A percentile compares a stretch with the other conserved stretches of the same genome.
phyloP scores from a whole-genome alignment of 192 early-diverging fungal genomes.

The Phlyctochytrium bullatum region DNA sequence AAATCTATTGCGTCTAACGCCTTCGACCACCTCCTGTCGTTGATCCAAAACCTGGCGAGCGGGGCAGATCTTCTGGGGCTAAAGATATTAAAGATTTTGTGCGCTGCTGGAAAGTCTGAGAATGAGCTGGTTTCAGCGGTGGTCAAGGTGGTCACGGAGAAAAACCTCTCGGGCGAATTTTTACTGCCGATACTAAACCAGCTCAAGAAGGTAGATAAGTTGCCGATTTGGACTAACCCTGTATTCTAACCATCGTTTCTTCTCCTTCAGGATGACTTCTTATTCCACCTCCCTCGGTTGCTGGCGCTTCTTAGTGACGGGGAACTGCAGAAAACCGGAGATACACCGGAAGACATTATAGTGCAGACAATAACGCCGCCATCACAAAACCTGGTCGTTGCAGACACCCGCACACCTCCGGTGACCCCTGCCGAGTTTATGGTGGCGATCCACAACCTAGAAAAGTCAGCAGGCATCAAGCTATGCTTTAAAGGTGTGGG shows the following conservation, averaged over 20 bases:
- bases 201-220: constrained; percentile 49
- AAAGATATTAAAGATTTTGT: constrained; percentile 59
- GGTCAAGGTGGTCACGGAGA: constrained; percentile 44
- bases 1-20: constrained; percentile 52
- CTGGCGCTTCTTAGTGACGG: constrained; percentile 62
- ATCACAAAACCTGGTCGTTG: constrained; percentile 43
- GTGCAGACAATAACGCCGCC: constrained; percentile 54
- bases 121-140: constrained; percentile 56
- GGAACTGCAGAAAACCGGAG: constrained; percentile 56
- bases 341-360: constrained; percentile 52
- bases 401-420: constrained; percentile 30
- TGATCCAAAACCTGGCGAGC: constrained; percentile 41
- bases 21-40: constrained; percentile 44
- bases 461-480: constrained; percentile 62
- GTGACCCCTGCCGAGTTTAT: constrained; percentile 61
- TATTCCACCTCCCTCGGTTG: too few relatives aligned
- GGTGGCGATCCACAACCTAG: constrained; percentile 67
- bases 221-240: constrained; percentile 6
- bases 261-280: too few relatives aligned
- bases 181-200: constrained; percentile 63
- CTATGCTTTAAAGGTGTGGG: constrained; percentile 65
- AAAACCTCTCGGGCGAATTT: constrained; percentile 63
- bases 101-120: constrained; percentile 55
- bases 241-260: constrained; percentile 32
- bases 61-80: constrained; percentile 70